Conservation (phyloP, 352 stramenopile species). For the Peronospora farinosa region DNA sequence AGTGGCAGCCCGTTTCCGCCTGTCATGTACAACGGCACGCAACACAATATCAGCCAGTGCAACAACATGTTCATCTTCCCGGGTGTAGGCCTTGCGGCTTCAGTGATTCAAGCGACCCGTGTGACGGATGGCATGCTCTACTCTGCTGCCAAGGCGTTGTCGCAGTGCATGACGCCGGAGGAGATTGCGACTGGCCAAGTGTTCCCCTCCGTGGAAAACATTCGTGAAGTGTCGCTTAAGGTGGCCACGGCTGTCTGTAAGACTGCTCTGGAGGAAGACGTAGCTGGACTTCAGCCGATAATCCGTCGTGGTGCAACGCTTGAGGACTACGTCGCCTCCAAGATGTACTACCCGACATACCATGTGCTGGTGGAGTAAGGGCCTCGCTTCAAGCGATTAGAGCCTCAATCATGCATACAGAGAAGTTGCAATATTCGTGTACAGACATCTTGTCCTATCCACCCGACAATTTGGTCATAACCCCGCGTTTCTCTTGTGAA, state of each 20-base stretch:
- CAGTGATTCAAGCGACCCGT: conserved; percentile 67
- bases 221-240: conserved; percentile 90
- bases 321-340: conserved; percentile 85
- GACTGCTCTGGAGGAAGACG: conserved; percentile 83
- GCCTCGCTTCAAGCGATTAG: background rate
- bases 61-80: conserved; percentile 99
- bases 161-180: conserved; percentile 88
- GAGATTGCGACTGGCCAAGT: conserved; percentile 90
- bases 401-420: conserved; percentile 7
- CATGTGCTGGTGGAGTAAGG: conserved; percentile 87
- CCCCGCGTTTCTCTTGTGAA: conserved; percentile 3
- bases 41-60: conserved; percentile 81
- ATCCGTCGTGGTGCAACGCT: conserved; percentile 72
- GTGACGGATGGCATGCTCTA: conserved; percentile 95
- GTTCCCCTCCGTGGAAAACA: conserved; percentile 90
- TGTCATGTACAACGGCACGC: conserved; percentile 62
- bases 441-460: conserved; percentile 11
- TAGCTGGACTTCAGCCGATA: conserved; percentile 71
- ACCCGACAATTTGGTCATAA: conserved; percentile 8
- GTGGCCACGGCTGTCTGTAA: conserved; percentile 90
- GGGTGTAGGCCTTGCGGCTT: conserved; percentile 89
- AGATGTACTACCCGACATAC: conserved; percentile 95
- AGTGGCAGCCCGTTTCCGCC: conserved; percentile 5
- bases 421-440: conserved; percentile 18
- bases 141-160: conserved; percentile 90